A percentile compares a stretch with the other conserved stretches of the same genome.
Evolutionary conservation across 768 basidiomycete genomes (phyloP).

Genomic region (Antrodiella citrinella): DNA sequence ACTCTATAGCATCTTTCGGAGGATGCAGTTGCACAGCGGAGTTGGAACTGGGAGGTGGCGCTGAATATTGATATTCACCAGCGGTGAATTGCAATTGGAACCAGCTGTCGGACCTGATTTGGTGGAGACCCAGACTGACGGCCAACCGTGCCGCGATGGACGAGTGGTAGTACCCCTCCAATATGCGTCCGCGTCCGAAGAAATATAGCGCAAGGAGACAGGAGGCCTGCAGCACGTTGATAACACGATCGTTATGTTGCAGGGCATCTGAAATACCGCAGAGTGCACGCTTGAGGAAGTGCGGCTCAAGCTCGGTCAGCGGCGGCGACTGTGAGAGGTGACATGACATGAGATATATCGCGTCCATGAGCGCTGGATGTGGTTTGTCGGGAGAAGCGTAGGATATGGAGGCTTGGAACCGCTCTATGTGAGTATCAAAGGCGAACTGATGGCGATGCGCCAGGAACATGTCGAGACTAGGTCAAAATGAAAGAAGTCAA

Average conservation of each 20-base stretch:
- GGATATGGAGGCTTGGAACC: conserved; percentile 30
- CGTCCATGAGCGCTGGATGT: conserved; percentile 52
- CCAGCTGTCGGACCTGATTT: conserved; percentile 30
- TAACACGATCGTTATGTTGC: conserved; percentile 44
- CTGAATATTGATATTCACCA: not conserved
- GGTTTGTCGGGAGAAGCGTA: conserved; percentile 25
- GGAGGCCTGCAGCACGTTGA: conserved; percentile 53
- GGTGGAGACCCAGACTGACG: conserved; percentile 52
- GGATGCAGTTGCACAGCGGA: conserved; percentile 20
- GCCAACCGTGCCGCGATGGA: conserved; percentile 55
- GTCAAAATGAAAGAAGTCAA: no score
- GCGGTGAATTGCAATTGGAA: conserved; percentile 12
- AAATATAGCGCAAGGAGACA: conserved; percentile 53
- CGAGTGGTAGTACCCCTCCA: conserved; percentile 56
- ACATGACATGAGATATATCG: conserved; percentile 54
- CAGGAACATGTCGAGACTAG: conserved; percentile 47
- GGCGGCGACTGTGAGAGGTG: conserved; percentile 39
- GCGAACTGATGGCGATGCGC: conserved; percentile 51
- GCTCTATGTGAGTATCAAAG: conserved; percentile 41
- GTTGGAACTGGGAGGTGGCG: conserved; percentile 6
- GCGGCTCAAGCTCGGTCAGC: conserved; percentile 35
- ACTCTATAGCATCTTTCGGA: conserved; percentile 32
- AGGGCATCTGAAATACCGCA: conserved; percentile 46
- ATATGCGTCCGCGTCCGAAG: conserved; percentile 44
- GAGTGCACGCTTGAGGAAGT: conserved; percentile 41